These are phyloP conservation scores for Colletotrichum coccodes DNA, from an alignment of 2,329 filamentous ascomycete species.

Conservation along the genomic window DNA sequence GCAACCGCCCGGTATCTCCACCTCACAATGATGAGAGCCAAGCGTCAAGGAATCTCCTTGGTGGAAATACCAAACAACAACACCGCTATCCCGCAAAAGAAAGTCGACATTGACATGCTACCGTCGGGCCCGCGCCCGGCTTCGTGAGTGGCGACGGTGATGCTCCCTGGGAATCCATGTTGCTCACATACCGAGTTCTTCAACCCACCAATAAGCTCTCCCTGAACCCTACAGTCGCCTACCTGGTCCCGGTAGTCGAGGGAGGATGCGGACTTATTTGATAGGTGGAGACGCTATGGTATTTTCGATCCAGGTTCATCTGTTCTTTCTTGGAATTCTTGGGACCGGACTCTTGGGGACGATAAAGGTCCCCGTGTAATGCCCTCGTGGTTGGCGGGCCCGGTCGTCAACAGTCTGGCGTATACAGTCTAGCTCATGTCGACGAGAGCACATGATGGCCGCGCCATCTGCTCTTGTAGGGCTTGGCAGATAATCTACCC, in stretches of 20 bases:
- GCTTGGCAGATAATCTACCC: constrained; percentile 25
- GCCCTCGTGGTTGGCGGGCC: constrained; percentile 1
- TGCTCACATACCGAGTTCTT: neutral
- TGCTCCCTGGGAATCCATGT: neutral
- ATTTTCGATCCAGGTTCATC: neutral
- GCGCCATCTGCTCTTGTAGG: neutral
- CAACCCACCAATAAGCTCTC: constrained; percentile 17
- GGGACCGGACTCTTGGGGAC: neutral
- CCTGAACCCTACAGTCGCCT: neutral
- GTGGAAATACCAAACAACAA: constrained; percentile 23
- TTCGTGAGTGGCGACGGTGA: neutral
- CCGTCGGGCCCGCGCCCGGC: neutral
- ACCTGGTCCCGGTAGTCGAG: constrained; percentile 7
- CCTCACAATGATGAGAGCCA: neutral
- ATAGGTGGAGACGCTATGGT: neutral
- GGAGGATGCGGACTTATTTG: neutral
- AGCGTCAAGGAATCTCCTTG: constrained; percentile 22
- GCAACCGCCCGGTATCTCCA: neutral
- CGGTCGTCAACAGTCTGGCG: neutral
- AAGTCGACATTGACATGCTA: neutral
- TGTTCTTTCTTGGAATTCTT: neutral
- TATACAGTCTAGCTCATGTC: neutral
- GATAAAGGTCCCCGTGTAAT: neutral
- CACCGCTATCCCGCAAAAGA: neutral
- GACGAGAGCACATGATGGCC: neutral